Evolutionary conservation across 345 rosid genomes (phyloP).

Genomic region (Nasturtium officinale): DNA sequence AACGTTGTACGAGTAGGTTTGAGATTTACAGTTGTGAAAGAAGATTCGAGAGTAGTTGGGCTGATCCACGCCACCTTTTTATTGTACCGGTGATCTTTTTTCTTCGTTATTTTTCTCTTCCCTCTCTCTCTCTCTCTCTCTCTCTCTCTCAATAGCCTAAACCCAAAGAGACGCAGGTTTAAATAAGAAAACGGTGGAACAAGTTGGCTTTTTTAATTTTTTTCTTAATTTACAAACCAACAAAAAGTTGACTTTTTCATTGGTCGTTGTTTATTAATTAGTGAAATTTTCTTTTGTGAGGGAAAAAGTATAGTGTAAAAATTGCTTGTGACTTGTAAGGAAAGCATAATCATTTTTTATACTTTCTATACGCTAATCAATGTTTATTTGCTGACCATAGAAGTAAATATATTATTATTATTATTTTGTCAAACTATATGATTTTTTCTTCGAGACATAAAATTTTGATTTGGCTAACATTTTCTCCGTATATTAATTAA

Average conservation of each 20-base stretch:
- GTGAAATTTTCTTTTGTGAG: background rate
- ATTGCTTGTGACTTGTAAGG: background rate
- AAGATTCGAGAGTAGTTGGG: constrained; percentile 22
- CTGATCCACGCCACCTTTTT: constrained; percentile 24
- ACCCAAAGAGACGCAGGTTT: constrained; percentile 24
- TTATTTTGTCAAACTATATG: background rate
- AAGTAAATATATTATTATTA: too few species aligned
- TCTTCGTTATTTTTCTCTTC: background rate
- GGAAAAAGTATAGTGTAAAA: too few species aligned
- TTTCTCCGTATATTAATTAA: background rate
- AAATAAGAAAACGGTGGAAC: constrained; percentile 34
- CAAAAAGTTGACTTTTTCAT: background rate
- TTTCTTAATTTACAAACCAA: too few species aligned
- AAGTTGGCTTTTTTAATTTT: background rate
- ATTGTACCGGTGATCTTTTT: background rate
- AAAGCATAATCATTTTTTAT: background rate
- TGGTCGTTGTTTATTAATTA: background rate
- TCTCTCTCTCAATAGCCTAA: too few species aligned
- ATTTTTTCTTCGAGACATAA: background rate
- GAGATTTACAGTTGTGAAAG: background rate
- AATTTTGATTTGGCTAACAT: background rate
- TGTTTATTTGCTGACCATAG: background rate
- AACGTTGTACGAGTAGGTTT: background rate
- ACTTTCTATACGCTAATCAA: background rate
- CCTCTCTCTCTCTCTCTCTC: too few species aligned